These are phyloP conservation scores for Chaetomiaceae sp. DNA, from an alignment of 2,329 filamentous ascomycete genomes.

Conservation along the genomic window DNA sequence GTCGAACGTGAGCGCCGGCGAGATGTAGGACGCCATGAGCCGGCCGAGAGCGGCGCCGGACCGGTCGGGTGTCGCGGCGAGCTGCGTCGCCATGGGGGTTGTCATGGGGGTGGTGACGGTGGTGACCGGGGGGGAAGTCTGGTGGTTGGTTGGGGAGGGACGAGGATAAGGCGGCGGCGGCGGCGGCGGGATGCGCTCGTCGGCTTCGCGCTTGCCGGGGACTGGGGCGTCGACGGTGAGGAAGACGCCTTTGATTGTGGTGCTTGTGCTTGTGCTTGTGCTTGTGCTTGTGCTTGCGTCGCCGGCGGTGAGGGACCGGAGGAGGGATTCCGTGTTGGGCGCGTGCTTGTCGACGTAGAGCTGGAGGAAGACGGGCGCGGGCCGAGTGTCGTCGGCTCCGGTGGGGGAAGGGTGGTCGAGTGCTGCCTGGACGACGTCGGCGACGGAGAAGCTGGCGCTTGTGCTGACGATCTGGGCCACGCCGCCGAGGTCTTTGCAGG, in stretches of 20 bases:
- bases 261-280: neutral
- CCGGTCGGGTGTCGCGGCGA: constrained; percentile 46
- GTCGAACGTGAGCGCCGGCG: constrained; percentile 56
- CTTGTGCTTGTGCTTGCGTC: too few relatives aligned
- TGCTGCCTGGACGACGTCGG: constrained; percentile 45
- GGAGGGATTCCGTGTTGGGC: constrained; percentile 45
- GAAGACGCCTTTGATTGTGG: constrained; percentile 49
- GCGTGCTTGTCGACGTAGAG: constrained; percentile 58
- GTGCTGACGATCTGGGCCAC: constrained; percentile 60
- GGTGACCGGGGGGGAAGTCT: constrained; percentile 32
- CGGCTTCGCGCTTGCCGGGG: constrained; percentile 50
- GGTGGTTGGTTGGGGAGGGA: neutral
- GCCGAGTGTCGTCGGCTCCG: too few relatives aligned
- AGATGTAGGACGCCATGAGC: constrained; percentile 54
- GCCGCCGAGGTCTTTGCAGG: constrained; percentile 42
- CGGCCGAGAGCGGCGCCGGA: constrained; percentile 53
- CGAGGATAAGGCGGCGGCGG: too few relatives aligned
- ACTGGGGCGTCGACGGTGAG: constrained; percentile 57
- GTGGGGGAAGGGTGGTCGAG: constrained; percentile 20
- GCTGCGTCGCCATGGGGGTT: constrained; percentile 48
- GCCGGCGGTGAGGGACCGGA: constrained; percentile 44
- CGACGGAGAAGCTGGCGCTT: constrained; percentile 54
- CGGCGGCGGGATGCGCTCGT: constrained; percentile 38
- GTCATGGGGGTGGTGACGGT: constrained; percentile 34
- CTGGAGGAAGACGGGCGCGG: constrained; percentile 49